These are phyloP conservation scores for Amaranthus hypochondriacus DNA, from an alignment of 148 eudicot species.

Conservation along the genomic window DNA sequence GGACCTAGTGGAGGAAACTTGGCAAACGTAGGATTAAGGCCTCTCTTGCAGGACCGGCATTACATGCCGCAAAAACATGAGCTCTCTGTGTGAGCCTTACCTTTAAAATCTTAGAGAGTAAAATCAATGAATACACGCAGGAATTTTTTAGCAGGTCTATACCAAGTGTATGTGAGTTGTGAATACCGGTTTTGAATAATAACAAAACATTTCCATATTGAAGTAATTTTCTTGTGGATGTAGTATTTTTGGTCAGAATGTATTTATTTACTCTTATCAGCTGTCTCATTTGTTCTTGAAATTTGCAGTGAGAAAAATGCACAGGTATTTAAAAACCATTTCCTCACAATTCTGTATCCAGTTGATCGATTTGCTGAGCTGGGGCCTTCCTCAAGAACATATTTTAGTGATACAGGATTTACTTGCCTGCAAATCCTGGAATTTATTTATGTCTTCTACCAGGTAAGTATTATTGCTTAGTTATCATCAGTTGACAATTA, in stretches of 20 bases:
- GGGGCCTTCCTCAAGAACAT: conserved; percentile 85
- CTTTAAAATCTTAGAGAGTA: no score
- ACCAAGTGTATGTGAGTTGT: no score
- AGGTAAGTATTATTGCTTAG: conserved; percentile 41
- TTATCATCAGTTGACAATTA: neutral
- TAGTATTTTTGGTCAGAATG: neutral
- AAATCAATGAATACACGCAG: no score
- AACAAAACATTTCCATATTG: no score
- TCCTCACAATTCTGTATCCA: conserved; percentile 78
- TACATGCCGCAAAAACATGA: no score
- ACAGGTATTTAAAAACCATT: conserved; percentile 59
- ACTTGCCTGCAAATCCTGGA: conserved; percentile 75
- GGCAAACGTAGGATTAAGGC: no score
- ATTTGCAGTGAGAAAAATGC: conserved; percentile 73
- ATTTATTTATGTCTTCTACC: conserved; percentile 68
- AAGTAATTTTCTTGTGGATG: neutral
- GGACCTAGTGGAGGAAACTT: no score
- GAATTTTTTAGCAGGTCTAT: no score
- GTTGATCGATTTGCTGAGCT: conserved; percentile 85
- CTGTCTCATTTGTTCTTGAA: conserved; percentile 11
- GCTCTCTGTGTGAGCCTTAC: no score
- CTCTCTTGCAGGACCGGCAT: no score
- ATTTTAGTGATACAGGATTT: conserved; percentile 67
- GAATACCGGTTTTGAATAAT: no score
- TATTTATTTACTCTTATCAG: neutral